Conservation (phyloP, 2,329 filamentous ascomycete species). For the Aureobasidium pullulans region DNA sequence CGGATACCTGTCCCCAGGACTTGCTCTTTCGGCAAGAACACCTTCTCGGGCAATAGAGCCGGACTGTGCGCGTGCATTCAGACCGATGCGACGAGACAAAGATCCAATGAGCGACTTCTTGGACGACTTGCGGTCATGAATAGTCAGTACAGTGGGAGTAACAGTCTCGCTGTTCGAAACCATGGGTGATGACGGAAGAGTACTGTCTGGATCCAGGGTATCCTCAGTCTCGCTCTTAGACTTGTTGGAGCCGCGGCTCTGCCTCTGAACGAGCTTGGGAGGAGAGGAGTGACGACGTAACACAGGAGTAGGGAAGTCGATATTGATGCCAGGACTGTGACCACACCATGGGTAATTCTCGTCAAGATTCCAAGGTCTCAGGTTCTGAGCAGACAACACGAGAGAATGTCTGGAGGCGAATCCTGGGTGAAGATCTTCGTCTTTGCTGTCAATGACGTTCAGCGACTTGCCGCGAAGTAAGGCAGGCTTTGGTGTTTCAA, state of each 20-base stretch:
- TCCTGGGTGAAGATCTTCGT: background rate
- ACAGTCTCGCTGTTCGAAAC: slow-evolving; percentile 3
- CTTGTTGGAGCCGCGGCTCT: background rate
- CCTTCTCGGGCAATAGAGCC: background rate
- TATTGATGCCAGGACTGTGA: slow-evolving; percentile 30
- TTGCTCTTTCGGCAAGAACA: slow-evolving; percentile 4
- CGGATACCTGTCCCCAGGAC: slow-evolving; percentile 41
- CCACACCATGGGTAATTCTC: slow-evolving; percentile 41
- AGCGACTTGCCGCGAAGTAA: slow-evolving; percentile 23
- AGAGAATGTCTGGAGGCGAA: slow-evolving; percentile 23
- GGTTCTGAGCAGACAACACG: slow-evolving; percentile 28
- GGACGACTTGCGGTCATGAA: slow-evolving; percentile 25
- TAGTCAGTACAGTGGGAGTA: slow-evolving; percentile 21
- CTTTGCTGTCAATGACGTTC: background rate
- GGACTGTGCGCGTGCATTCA: slow-evolving; percentile 16
- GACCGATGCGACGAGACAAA: slow-evolving; percentile 27
- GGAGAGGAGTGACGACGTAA: slow-evolving; percentile 25
- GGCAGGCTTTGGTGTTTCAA: slow-evolving; percentile 16
- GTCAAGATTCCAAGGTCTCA: slow-evolving; percentile 41
- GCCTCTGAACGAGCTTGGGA: slow-evolving; percentile 21
- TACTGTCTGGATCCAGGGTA: slow-evolving; percentile 9
- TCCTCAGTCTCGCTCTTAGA: slow-evolving; percentile 3
- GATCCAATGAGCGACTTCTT: slow-evolving; percentile 31
- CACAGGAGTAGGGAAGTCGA: slow-evolving; percentile 29
- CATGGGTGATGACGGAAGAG: slow-evolving; percentile 12